Evolutionary conservation across 192 early-diverging fungal species (phyloP), one percentile per base, ranked within the genome.

Genomic region (Umbelopsis sp.): DNA sequence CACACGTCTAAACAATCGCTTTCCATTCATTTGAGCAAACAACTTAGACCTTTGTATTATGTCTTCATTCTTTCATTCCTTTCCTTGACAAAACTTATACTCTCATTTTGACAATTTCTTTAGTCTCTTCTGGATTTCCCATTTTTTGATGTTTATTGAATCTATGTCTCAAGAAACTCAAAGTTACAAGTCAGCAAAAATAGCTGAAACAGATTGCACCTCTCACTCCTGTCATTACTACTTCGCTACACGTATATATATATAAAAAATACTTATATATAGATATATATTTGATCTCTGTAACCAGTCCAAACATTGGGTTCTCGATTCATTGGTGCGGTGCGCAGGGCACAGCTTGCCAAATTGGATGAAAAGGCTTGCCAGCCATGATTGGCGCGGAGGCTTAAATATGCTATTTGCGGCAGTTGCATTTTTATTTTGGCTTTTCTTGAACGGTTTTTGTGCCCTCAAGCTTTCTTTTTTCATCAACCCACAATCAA

Each of bases 41-140:
- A 25, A 9, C 51, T 52, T 52, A 52, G 51, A 52, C 50, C 13
- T 61, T 61, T 61, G 55, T 61, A 61, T 25, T 30, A 61, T 53
- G 51, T 53, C 51, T 53, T 49, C 48, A 53, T 53, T 23, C 22
- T 13, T 37, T 61, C 55, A 61, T 61, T 61, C 55, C 52, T 55
- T 55, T 30, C 27, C 37, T 41, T 41, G 6, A 9, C 37, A 41
- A 41, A 10, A 41, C 37, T 6, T 41, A 41, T 41, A 41, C 55
- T 35, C 2, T 49, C 30, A 20, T 30, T 30, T 30, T 33, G 10
- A 15, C 53, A 27, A 58, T 1, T 58, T n/a, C n/a, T 35, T 27
- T 33, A 20, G 5, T 21, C 15, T 12, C 2, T 13, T 49, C 46
- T 49, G 1, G 15, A 49, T 49, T 21, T 48, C 46, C 46, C 48